A percentile compares a stretch with the other conserved stretches of the same genome.
These are phyloP conservation scores for Gynostemma pentaphyllum DNA, from an alignment of 306 rosid species.

Conservation along the genomic window DNA sequence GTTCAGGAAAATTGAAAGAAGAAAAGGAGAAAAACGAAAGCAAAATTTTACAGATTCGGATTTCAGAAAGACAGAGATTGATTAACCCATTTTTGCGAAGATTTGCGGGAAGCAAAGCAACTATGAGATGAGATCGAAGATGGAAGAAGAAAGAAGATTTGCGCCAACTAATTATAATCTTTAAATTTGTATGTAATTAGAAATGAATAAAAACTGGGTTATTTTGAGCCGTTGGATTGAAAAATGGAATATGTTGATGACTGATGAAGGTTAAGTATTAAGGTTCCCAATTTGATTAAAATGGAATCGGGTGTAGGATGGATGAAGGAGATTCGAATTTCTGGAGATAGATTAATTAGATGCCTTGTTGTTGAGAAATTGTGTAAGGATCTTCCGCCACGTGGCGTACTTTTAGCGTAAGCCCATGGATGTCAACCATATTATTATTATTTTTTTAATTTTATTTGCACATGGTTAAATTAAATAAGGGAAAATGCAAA, in stretches of 20 bases:
- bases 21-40: slow-evolving; percentile 10
- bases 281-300: background rate
- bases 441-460: too few species aligned
- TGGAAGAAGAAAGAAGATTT: background rate
- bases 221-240: background rate
- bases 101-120: background rate
- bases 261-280: background rate
- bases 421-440: background rate
- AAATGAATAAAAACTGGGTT: background rate
- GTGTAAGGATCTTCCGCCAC: slow-evolving; percentile 3
- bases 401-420: background rate
- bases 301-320: background rate
- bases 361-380: background rate
- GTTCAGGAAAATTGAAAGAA: slow-evolving; percentile 17
- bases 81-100: slow-evolving; percentile 17
- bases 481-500: too few species aligned
- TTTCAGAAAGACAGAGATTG: background rate
- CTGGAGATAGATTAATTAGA: background rate
- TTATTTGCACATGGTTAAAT: too few species aligned
- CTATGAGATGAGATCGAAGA: too few species aligned
- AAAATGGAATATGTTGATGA: too few species aligned
- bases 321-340: slow-evolving; percentile 27
- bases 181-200: too few species aligned
- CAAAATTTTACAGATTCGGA: background rate
- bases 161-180: background rate